Conservation (phyloP, 345 rosid species). For the Eucalyptus erythrocorys region DNA sequence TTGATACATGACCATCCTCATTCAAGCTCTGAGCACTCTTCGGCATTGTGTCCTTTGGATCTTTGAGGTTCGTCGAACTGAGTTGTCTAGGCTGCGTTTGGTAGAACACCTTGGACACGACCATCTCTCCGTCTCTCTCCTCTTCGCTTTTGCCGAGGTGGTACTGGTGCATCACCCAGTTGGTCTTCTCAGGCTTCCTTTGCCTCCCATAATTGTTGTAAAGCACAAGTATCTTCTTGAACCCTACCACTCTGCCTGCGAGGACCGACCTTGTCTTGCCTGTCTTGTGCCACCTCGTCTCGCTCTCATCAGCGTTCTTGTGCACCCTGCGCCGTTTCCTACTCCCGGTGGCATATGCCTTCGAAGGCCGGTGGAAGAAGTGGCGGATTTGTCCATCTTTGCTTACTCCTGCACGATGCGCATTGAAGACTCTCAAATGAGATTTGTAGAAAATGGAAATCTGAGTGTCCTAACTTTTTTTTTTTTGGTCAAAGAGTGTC, state of each 20-base stretch:
- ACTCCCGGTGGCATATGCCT: conserved; percentile 90
- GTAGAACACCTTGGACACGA: conserved; percentile 72
- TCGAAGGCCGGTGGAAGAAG: conserved; percentile 87
- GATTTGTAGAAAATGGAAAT: background rate
- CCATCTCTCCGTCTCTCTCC: conserved; percentile 86
- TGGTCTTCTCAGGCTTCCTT: conserved; percentile 80
- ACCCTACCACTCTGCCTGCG: conserved; percentile 36
- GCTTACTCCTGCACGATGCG: conserved; percentile 44
- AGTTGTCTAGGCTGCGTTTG: conserved; percentile 86
- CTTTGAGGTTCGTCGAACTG: background rate
- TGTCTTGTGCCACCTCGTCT: conserved; percentile 95
- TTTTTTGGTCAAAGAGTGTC: too few species aligned
- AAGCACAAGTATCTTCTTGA: conserved; percentile 79
- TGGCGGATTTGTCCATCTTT: conserved; percentile 82
- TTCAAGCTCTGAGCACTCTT: background rate
- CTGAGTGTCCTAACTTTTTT: background rate
- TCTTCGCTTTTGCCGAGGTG: conserved; percentile 75
- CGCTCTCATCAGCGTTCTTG: conserved; percentile 54
- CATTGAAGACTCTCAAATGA: background rate
- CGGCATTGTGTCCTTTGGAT: background rate
- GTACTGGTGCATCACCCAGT: conserved; percentile 97
- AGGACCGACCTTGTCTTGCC: conserved; percentile 76
- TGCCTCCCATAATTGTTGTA: conserved; percentile 88
- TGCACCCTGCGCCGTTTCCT: conserved; percentile 76
- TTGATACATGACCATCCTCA: background rate